These are phyloP conservation scores for Beta corolliflora DNA, from an alignment of 179 eudicot genomes.

Conservation along the genomic window DNA sequence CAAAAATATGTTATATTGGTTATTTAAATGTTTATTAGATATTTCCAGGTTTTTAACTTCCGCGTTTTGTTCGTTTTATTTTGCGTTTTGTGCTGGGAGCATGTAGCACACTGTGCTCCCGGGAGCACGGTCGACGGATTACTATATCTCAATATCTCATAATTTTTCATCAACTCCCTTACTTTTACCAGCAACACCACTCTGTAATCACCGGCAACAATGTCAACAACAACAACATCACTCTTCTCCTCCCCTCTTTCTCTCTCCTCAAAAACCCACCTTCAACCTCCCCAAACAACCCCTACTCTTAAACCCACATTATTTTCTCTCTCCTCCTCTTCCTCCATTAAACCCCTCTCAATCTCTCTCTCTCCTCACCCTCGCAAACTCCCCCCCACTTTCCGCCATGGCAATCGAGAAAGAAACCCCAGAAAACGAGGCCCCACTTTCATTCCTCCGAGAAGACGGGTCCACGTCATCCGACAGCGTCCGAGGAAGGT, in stretches of 20 bases:
- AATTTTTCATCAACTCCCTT: not conserved
- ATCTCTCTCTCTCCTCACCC: not conserved
- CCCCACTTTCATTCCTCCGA: constrained; percentile 71
- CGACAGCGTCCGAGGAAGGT: constrained; percentile 65
- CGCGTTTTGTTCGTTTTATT: no score
- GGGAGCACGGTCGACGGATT: no score
- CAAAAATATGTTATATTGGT: no score
- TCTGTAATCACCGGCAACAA: constrained; percentile 1
- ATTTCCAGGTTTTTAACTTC: no score
- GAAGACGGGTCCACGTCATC: constrained; percentile 35
- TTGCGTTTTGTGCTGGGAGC: no score
- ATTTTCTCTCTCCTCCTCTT: not conserved
- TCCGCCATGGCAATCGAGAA: constrained; percentile 62
- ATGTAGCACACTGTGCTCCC: no score
- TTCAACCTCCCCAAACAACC: not conserved
- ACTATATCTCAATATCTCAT: no score
- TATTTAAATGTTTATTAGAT: no score
- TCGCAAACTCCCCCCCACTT: not conserved
- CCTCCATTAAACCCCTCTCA: not conserved
- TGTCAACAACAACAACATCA: constrained; percentile 8
- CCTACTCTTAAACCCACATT: constrained; percentile 15
- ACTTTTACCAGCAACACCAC: no score
- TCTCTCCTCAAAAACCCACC: constrained; percentile 9
- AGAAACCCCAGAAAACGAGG: constrained; percentile 59
- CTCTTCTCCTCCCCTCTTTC: constrained; percentile 26